Conservation (phyloP, 2,329 filamentous ascomycete genomes). For the Fusarium denticulatum region DNA sequence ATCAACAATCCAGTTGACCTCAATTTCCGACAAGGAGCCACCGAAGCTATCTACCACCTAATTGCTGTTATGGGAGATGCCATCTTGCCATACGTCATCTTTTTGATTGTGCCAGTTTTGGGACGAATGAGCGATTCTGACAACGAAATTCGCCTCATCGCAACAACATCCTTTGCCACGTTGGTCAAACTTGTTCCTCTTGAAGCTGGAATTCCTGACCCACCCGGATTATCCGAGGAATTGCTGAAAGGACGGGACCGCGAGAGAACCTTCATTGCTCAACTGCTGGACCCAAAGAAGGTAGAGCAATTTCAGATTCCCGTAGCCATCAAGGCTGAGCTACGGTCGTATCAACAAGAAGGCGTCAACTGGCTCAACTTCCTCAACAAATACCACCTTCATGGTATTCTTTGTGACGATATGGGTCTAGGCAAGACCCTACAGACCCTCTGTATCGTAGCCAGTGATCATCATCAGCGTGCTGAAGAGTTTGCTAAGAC, state of each 20-base stretch:
- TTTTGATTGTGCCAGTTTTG: conserved; percentile 95
- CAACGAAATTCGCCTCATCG: conserved; percentile 91
- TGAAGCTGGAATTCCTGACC: conserved; percentile 96
- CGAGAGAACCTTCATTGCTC: conserved; percentile 94
- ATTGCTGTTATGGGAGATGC: conserved; percentile 98
- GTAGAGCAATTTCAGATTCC: conserved; percentile 94
- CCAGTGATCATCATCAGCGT: conserved; percentile 94
- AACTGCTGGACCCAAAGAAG: conserved; percentile 96
- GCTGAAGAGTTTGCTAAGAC: conserved; percentile 91
- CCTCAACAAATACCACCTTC: conserved; percentile 96
- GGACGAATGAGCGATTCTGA: conserved; percentile 99
- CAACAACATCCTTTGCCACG: conserved; percentile 96
- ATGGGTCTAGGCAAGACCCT: conserved; percentile 99
- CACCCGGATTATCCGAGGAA: conserved; percentile 89
- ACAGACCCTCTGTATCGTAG: conserved; percentile 97
- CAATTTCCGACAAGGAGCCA: conserved; percentile 89
- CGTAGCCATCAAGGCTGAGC: conserved; percentile 94
- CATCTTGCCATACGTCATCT: conserved; percentile 97
- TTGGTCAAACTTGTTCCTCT: conserved; percentile 96
- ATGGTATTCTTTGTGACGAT: conserved; percentile 98
- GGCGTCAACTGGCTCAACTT: conserved; percentile 99
- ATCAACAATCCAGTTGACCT: conserved; percentile 92
- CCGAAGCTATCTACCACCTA: conserved; percentile 94
- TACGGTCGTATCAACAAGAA: conserved; percentile 97
- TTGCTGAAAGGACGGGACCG: conserved; percentile 89